Percentiles rank a stretch among this genome's conserved stretches.
phyloP scores from a whole-genome alignment of 2,329 filamentous ascomycete genomes.

The Fusarium longipes region DNA sequence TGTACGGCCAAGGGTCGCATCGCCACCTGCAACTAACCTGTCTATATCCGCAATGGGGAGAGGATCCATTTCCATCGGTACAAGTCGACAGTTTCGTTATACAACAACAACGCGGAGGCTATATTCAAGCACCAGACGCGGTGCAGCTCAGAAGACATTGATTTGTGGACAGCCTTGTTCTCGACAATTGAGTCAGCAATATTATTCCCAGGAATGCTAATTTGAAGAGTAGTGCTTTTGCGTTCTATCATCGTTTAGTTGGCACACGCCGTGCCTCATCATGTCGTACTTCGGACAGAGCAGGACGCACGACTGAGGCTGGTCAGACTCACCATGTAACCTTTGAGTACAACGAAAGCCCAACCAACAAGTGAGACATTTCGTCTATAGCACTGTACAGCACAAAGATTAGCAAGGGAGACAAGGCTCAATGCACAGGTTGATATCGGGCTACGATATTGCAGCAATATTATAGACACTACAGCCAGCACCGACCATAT shows the following conservation, averaged over 20 bases:
- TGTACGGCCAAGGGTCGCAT: background rate
- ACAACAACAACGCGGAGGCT: background rate
- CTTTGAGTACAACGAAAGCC: background rate
- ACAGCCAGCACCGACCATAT: slow-evolving; percentile 21
- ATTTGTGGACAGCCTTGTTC: background rate
- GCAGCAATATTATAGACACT: slow-evolving; percentile 10
- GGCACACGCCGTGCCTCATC: background rate
- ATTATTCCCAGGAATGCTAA: background rate
- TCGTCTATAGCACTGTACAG: background rate
- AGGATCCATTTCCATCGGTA: background rate
- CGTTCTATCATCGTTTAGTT: background rate
- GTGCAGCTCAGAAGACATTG: background rate
- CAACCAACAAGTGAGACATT: slow-evolving; percentile 12
- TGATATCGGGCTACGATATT: slow-evolving; percentile 1
- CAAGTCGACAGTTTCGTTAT: too few relatives aligned
- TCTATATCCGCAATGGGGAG: background rate
- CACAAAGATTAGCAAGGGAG: slow-evolving; percentile 8
- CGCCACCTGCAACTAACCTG: background rate
- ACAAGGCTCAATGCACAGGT: background rate
- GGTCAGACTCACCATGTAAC: background rate
- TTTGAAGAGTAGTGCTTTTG: background rate
- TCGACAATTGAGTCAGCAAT: background rate
- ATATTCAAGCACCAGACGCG: background rate
- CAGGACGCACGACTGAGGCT: background rate
- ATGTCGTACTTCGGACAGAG: background rate